Conservation (phyloP, 306 rosid genomes). For the Castanea mollissima region DNA sequence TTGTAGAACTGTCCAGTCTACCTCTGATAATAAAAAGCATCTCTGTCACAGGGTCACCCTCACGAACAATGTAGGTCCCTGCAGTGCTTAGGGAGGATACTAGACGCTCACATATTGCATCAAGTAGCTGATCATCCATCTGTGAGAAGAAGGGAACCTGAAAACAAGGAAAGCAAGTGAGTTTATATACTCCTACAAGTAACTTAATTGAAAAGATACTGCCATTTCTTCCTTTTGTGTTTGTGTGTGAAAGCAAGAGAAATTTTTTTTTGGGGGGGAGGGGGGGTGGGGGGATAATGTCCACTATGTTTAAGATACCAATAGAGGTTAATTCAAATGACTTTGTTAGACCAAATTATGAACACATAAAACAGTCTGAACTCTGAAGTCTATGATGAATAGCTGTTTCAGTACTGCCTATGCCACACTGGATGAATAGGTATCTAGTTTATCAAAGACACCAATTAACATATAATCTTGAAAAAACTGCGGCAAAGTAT, state of each 20-base stretch:
- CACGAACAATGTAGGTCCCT: constrained; percentile 84
- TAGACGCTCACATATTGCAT: constrained; percentile 94
- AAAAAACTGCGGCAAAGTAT: neutral
- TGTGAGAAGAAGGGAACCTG: constrained; percentile 98
- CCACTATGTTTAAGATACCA: neutral
- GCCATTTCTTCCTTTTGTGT: neutral
- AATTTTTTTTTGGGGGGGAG: neutral
- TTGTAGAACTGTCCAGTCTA: constrained; percentile 85
- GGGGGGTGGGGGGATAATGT: neutral
- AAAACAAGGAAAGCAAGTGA: constrained; percentile 11
- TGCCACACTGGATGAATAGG: too few relatives aligned
- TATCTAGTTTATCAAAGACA: too few relatives aligned
- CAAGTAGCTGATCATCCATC: constrained; percentile 96
- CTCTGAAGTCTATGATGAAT: neutral
- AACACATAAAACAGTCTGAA: neutral
- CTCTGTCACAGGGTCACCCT: constrained; percentile 94
- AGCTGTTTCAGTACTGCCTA: neutral
- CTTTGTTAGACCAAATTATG: neutral
- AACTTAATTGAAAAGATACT: neutral
- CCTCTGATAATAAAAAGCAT: constrained; percentile 93
- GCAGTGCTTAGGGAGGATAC: constrained; percentile 90
- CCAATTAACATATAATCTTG: neutral
- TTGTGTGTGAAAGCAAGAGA: too few relatives aligned
- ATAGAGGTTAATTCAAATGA: neutral
- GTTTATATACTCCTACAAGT: constrained; percentile 20